These are phyloP conservation scores for Ophiostoma perfectum DNA, from an alignment of 2,329 filamentous ascomycete species.

Conservation along the genomic window DNA sequence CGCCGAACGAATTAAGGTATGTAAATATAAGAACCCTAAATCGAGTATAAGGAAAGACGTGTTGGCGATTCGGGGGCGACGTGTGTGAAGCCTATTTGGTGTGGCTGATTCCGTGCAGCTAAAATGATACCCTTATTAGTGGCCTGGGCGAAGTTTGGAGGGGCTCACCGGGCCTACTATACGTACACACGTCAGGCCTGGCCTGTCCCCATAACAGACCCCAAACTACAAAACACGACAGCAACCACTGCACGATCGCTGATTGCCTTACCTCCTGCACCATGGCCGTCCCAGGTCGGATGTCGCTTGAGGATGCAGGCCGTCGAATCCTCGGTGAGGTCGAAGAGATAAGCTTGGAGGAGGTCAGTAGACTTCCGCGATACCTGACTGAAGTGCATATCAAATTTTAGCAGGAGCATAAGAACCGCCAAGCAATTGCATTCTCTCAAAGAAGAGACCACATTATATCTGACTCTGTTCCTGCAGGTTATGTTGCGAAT, in stretches of 20 bases:
- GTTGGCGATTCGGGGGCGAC: background rate
- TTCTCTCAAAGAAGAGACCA: background rate
- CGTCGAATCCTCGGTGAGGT: slow-evolving; percentile 49
- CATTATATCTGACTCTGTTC: background rate
- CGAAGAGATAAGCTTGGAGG: slow-evolving; percentile 53
- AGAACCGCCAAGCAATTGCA: too few relatives aligned
- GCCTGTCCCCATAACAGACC: background rate
- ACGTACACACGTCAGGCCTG: background rate
- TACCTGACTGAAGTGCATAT: too few relatives aligned
- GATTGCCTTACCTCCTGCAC: background rate
- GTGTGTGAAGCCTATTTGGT: background rate
- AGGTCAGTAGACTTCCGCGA: slow-evolving; percentile 39
- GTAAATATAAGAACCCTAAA: too few relatives aligned
- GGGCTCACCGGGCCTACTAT: background rate
- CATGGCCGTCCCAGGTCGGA: slow-evolving; percentile 16
- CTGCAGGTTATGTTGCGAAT: background rate
- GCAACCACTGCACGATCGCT: background rate
- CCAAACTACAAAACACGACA: background rate
- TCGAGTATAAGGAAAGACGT: background rate
- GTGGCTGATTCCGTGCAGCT: background rate
- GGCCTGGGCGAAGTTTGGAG: slow-evolving; percentile 2
- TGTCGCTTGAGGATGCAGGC: slow-evolving; percentile 41
- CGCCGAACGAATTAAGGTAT: background rate
- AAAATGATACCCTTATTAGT: background rate
- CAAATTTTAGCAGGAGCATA: too few relatives aligned